Percentiles rank a stretch among this genome's conserved stretches.
Conservation (phyloP, 73 alveolate genomes). For the Uronychia setigera region DNA sequence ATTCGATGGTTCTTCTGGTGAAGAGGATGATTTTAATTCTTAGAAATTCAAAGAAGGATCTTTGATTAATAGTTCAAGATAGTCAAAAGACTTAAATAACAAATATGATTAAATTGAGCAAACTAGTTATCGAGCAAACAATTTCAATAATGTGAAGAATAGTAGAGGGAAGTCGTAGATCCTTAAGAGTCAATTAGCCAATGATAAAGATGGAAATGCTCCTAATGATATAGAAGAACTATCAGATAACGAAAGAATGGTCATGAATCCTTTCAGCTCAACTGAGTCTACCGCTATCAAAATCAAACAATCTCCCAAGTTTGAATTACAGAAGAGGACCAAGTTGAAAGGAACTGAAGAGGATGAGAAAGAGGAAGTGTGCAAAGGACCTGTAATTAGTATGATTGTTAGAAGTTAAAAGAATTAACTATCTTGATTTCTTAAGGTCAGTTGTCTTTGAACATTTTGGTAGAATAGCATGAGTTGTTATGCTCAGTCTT, state of each 20-base stretch:
- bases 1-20: background rate
- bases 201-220: no score
- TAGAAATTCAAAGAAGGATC: background rate
- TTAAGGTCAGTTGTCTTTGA: background rate
- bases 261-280: no score
- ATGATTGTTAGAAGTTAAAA: background rate
- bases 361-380: background rate
- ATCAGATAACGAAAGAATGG: no score
- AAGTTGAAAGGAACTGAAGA: background rate
- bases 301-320: background rate
- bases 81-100: no score
- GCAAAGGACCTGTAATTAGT: background rate
- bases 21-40: background rate
- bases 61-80: no score
- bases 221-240: no score
- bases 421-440: background rate
- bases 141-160: background rate
- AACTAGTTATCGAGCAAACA: background rate
- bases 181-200: no score
- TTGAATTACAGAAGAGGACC: no score
- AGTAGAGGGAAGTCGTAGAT: background rate
- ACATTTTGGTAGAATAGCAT: background rate
- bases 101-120: no score
- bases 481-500: background rate
- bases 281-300: background rate